Conservation (phyloP, 106 monocot species). For the Phalaenopsis equestris region DNA sequence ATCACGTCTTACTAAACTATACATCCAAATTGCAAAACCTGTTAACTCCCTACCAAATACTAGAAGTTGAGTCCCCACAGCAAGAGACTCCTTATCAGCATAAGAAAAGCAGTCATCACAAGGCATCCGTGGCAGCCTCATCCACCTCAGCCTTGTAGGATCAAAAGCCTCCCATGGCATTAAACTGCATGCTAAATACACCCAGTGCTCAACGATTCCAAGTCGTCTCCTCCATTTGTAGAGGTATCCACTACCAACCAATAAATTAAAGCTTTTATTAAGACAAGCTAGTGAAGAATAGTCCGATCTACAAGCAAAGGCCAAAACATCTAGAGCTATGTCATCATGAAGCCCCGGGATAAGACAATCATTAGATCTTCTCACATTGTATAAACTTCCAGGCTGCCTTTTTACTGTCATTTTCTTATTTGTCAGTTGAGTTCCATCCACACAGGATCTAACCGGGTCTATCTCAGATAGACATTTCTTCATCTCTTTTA, state of each 20-base stretch:
- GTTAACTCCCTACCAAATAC: conserved; percentile 85
- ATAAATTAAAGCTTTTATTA: conserved; percentile 41
- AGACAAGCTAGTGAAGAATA: conserved; percentile 61
- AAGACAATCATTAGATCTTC: conserved; percentile 39
- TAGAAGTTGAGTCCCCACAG: conserved; percentile 79
- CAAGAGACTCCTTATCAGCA: conserved; percentile 88
- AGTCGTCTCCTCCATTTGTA: conserved; percentile 60
- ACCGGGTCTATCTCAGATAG: conserved; percentile 14
- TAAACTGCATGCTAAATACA: conserved; percentile 60
- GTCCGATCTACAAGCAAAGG: conserved; percentile 58
- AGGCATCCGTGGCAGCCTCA: conserved; percentile 78
- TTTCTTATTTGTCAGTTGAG: conserved; percentile 13
- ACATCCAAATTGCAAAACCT: conserved; percentile 79
- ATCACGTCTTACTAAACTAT: conserved; percentile 40
- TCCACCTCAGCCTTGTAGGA: conserved; percentile 55
- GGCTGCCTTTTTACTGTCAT: conserved; percentile 12
- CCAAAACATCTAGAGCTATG: conserved; percentile 51
- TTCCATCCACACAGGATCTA: conserved; percentile 14
- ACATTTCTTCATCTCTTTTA: conserved; percentile 14
- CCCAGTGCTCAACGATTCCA: conserved; percentile 66
- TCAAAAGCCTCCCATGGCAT: conserved; percentile 91
- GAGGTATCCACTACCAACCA: conserved; percentile 63
- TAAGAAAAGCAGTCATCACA: conserved; percentile 79
- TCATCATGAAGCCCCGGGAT: conserved; percentile 68
- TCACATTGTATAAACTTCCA: conserved; percentile 17